phyloP scores from a whole-genome alignment of 73 alveolate genomes.

The Paramecium pentaurelia region DNA sequence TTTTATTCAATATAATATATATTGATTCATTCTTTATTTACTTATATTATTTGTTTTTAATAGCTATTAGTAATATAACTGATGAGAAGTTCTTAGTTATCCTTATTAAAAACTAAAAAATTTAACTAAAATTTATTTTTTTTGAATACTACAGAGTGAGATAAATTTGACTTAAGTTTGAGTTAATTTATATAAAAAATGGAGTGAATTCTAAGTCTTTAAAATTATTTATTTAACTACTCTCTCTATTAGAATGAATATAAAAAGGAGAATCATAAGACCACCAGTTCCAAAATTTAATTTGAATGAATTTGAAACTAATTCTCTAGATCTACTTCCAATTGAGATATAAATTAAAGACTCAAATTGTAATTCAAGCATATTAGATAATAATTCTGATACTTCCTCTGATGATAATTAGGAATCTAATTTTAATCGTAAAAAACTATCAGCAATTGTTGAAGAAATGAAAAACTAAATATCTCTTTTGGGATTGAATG shows the following conservation, averaged over 20 bases:
- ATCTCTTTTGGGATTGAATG: neutral
- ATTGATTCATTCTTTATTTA: neutral
- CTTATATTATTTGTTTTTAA: neutral
- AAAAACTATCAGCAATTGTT: neutral
- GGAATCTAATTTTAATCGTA: neutral
- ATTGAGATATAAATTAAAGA: neutral
- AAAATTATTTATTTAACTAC: neutral
- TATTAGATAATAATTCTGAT: constrained; percentile 29
- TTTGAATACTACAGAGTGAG: neutral
- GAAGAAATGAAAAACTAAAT: neutral
- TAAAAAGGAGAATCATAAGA: neutral
- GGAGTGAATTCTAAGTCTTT: neutral
- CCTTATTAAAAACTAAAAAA: neutral
- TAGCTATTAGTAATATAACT: neutral
- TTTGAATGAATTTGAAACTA: constrained; percentile 17
- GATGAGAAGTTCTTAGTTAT: neutral
- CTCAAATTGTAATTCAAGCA: neutral
- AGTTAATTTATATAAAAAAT: neutral
- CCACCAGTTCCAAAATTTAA: constrained; percentile 50
- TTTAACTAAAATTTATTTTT: neutral
- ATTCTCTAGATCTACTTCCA: neutral
- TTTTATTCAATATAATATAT: too few relatives aligned
- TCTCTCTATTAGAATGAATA: neutral
- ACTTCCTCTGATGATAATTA: neutral
- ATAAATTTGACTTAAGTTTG: neutral